Evolutionary conservation across 1,284 basidiomycete species (phyloP).

Genomic region (Tilletia setariae): DNA sequence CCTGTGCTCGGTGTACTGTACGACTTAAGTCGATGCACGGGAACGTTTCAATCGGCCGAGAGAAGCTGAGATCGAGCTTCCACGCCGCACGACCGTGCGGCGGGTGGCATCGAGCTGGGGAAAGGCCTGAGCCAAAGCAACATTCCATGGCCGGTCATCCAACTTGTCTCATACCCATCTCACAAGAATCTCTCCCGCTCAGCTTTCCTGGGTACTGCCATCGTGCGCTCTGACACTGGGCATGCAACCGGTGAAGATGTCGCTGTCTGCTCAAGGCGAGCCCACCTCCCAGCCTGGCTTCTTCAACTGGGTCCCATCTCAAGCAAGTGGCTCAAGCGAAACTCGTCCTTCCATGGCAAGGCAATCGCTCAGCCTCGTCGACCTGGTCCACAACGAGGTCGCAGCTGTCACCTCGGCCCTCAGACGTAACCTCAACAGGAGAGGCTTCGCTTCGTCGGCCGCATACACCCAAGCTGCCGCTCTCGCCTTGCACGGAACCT

Average conservation of each 20-base stretch:
- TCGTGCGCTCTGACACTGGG: background rate
- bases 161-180: no score
- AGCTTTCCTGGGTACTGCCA: background rate
- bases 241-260: background rate
- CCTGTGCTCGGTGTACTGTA: no score
- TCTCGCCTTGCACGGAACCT: slow-evolving; percentile 4
- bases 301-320: background rate
- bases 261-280: no score
- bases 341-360: background rate
- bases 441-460: slow-evolving; percentile 5
- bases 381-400: slow-evolving; percentile 82
- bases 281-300: background rate
- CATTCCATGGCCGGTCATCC: no score
- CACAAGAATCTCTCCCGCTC: no score
- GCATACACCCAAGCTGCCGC: slow-evolving; percentile 12
- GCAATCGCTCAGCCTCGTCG: background rate
- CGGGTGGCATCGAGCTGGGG: no score
- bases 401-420: slow-evolving; percentile 79
- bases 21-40: no score
- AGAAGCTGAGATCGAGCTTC: no score
- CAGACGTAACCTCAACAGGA: slow-evolving; percentile 14
- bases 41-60: no score
- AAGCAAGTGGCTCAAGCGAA: background rate
- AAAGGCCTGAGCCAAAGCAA: no score
- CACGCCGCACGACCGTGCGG: no score